Evolutionary conservation across 176 grass and related monocot genomes (phyloP).

Genomic region (Ananas comosus): DNA sequence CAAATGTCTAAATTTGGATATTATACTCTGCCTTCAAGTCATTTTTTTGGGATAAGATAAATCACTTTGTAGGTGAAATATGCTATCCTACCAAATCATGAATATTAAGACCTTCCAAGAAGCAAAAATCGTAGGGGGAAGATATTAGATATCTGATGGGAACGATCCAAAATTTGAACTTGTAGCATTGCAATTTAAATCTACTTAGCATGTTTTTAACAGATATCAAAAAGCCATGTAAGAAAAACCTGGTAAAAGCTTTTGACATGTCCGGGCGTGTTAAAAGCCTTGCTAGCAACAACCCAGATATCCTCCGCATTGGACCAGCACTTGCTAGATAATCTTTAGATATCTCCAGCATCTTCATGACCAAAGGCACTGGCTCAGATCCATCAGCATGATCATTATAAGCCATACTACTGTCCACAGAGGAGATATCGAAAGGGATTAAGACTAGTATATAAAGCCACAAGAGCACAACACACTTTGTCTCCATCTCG

Average conservation of each 20-base stretch:
- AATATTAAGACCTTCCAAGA: too few species aligned
- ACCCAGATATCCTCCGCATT: constrained; percentile 92
- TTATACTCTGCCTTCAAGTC: too few species aligned
- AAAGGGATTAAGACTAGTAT: constrained; percentile 96
- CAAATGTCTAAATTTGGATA: too few species aligned
- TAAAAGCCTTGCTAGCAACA: constrained; percentile 83
- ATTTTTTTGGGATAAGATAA: too few species aligned
- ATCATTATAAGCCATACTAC: constrained; percentile 46
- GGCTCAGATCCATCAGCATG: constrained; percentile 26
- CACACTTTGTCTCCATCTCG: constrained; percentile 93
- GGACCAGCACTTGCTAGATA: constrained; percentile 87
- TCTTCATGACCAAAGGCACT: constrained; percentile 70
- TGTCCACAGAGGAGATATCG: constrained; percentile 91
- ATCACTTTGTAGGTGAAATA: too few species aligned
- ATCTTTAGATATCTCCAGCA: constrained; percentile 89
- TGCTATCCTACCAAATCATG: too few species aligned
- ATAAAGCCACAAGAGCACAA: constrained; percentile 95
- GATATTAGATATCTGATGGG: too few species aligned
- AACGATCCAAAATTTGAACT: too few species aligned
- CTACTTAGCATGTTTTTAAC: constrained; percentile 1
- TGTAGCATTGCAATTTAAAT: neutral
- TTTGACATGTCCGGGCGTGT: constrained; percentile 90
- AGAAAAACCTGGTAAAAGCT: constrained; percentile 64
- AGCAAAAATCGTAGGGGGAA: neutral
- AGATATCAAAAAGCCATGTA: constrained; percentile 23